Evolutionary conservation across 805 yeast species (phyloP), one percentile per base, ranked within the genome.

Genomic region (Clavispora carvajalis): DNA sequence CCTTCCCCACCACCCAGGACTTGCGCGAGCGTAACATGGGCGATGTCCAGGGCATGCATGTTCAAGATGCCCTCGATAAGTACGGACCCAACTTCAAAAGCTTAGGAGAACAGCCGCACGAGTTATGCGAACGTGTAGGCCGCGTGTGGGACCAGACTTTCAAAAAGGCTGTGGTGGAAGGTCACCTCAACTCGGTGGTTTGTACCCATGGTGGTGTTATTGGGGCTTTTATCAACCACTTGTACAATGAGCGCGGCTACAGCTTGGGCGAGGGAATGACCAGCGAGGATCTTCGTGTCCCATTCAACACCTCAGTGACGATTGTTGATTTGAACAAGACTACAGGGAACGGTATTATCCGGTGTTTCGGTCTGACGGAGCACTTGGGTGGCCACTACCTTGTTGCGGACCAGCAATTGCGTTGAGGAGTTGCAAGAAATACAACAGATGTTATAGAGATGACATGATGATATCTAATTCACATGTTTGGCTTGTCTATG

Each of bases 181-280:
- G 59, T 18, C 55, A 60, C 40, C 61, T 60, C 37, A 85, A 84
- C 50, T 71, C 83, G 2, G 65, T 80, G 11, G 44, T 85, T 16
- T 77, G 87, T 41, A 77, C 88, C 11, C 95, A 87, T 57, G 95
- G 95, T 16, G 95, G 95, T 7, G 83, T 84, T 1, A 80, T 87
- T 13, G 74, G 86, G 34, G 74, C 79, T 22, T 70, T 81, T 26
- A 55, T 77, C 29, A 73, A 74, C 44, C 69, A 79, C 55, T 62
- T 83, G 33, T 61, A 77, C 36, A 52, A 58, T 5, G 69, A 65
- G 17, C 50, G 54, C 22, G 52, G 57, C 10, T 77, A 66, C 47
- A 45, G 45, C 2, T 65, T 77, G 38, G 62, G 59, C 4, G 59
- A 63, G 3, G 65, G 62, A 1, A 60, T 76, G 37, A 55, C 61